Conservation (phyloP, 2,329 filamentous ascomycete species). For the Bretziella fagacearum region DNA sequence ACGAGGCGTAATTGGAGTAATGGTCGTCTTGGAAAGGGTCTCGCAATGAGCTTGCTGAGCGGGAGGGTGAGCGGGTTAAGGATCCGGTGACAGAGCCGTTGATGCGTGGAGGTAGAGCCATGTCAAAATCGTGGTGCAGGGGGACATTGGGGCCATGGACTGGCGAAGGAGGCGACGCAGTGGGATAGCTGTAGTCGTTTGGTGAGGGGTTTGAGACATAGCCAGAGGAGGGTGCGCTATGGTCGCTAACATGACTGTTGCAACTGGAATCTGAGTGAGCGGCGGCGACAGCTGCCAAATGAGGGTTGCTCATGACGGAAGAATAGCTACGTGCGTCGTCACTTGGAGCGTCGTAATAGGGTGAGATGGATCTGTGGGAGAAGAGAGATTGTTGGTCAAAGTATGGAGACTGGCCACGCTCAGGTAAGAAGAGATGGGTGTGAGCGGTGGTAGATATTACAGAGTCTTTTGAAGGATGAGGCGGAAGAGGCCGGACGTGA, state of each 20-base stretch:
- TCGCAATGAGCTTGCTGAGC: slow-evolving; percentile 7
- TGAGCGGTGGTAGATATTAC: not conserved
- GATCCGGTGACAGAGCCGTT: not conserved
- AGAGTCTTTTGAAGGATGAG: not conserved
- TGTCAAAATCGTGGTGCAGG: slow-evolving; percentile 12
- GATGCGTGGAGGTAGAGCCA: slow-evolving; percentile 4
- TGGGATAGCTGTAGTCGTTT: slow-evolving; percentile 7
- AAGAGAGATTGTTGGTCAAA: not conserved
- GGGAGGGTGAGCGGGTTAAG: slow-evolving; percentile 4
- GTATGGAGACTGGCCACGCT: no score
- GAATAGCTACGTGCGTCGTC: not conserved
- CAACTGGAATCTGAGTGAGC: not conserved
- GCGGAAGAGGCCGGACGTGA: not conserved
- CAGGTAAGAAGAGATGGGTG: not conserved
- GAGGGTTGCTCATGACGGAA: not conserved
- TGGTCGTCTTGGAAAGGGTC: slow-evolving; percentile 14
- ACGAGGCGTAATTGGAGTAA: slow-evolving; percentile 8
- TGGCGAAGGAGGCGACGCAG: slow-evolving; percentile 6
- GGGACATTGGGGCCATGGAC: slow-evolving; percentile 9
- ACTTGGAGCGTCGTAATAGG: not conserved
- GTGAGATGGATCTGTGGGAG: not conserved
- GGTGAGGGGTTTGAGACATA: slow-evolving; percentile 1
- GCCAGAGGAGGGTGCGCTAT: not conserved
- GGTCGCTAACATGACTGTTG: slow-evolving; percentile 1
- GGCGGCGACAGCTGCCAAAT: not conserved